phyloP scores from a whole-genome alignment of 2,329 filamentous ascomycete species.

The Sporothrix pallida region DNA sequence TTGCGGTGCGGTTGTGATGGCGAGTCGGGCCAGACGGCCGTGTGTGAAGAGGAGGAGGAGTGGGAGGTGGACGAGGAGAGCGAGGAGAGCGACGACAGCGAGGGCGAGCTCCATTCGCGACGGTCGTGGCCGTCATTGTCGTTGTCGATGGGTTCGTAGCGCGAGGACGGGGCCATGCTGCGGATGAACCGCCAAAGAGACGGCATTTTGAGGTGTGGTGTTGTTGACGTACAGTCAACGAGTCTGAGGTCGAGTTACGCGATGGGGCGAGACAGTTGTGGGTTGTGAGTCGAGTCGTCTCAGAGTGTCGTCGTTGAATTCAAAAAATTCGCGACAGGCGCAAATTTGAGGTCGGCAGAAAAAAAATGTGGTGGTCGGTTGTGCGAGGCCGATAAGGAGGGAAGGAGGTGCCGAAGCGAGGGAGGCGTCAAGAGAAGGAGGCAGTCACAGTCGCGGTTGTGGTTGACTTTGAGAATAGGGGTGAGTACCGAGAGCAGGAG shows the following conservation, averaged over 20 bases:
- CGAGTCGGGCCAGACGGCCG: slow-evolving; percentile 24
- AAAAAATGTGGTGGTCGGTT: background rate
- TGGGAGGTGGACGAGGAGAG: slow-evolving; percentile 9
- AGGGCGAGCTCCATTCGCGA: slow-evolving; percentile 11
- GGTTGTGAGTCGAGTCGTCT: background rate
- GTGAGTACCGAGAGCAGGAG: background rate
- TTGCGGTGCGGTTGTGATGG: slow-evolving; percentile 25
- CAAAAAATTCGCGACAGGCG: background rate
- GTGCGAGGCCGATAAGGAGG: slow-evolving; percentile 1
- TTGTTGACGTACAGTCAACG: background rate
- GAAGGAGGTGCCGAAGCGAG: slow-evolving; percentile 9
- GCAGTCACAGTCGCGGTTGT: too few species aligned
- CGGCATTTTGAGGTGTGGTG: background rate
- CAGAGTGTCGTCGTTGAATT: background rate
- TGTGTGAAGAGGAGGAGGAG: slow-evolving; percentile 18
- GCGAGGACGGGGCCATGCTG: slow-evolving; percentile 7
- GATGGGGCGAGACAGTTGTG: background rate
- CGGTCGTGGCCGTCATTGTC: slow-evolving; percentile 17
- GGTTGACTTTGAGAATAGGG: too few species aligned
- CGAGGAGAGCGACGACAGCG: slow-evolving; percentile 4
- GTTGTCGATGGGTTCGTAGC: slow-evolving; percentile 5
- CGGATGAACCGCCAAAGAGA: slow-evolving; percentile 23
- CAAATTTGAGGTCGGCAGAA: background rate
- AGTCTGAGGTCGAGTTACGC: background rate
- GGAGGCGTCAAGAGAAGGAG: background rate